Evolutionary conservation across 768 basidiomycete species (phyloP), one percentile per base, ranked within the genome.

Genomic region (Hericium erinaceus): DNA sequence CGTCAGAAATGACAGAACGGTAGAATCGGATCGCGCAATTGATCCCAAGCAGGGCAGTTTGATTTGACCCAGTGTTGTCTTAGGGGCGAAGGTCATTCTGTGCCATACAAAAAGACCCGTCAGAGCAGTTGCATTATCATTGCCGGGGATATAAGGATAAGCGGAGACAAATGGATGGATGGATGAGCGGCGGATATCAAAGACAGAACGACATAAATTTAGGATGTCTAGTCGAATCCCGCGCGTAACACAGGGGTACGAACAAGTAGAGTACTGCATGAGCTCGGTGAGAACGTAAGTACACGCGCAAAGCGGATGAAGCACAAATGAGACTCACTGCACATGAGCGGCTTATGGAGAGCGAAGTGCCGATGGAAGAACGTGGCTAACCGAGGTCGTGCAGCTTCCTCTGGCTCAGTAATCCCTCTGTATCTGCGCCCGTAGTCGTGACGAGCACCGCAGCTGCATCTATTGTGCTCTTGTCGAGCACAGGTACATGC

Each of bases 41-140:
- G 57, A 89, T 78, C 26, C 87, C 88, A 48, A 89, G 74, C 41
- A 89, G 75, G 10, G 88, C 84, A 37, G 86, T 82, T 61, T 87
- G 80, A 16, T 82, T 61, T 87, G 80, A 16, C 85, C 85, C 48
- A 89, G 75, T 1, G 85, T 83, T 0, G 79, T 83, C 66, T 89
- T 89, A 73, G 88, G 87, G 57, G 85, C 84, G 64, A 89, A 89
- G 46, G 85, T 80, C 80, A 90, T 87, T 33, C 33, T 33, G 33
- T 33, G 33, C 9, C 33, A 33, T 33, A 33, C 4, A 33, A 33
- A 7, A 33, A 33, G 9, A 33, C 33, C 6, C 33, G 33, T 10
- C 33, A 33, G 33, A 10, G 33, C 33, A 33, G 33, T 33, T 33
- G 33, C 6, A 33, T 33, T 10, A 10, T 6, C 33, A 33, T 33